Percentiles rank a stretch among this genome's conserved stretches.
phyloP scores from a whole-genome alignment of 768 basidiomycete genomes.

The Mycena olivaceomarginata region DNA sequence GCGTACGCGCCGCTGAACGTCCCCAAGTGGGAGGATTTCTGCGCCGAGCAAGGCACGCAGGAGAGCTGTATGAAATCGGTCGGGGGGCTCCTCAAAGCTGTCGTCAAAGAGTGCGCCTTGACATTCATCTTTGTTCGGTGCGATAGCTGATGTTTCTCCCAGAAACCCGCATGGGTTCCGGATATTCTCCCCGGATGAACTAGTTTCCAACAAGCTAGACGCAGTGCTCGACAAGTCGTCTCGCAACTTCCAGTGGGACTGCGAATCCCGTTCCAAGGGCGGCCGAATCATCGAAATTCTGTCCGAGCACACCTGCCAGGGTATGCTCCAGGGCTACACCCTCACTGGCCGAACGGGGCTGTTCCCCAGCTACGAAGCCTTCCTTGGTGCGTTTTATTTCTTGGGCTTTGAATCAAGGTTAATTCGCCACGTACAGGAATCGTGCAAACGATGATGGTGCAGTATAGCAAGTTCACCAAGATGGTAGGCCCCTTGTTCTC shows the following conservation, averaged over 20 bases:
- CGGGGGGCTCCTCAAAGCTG: conserved; percentile 74
- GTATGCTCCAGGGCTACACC: conserved; percentile 95
- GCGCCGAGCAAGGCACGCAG: conserved; percentile 71
- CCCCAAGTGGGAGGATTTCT: conserved; percentile 79
- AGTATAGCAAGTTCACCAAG: conserved; percentile 92
- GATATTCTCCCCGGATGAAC: conserved; percentile 94
- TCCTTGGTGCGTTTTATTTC: conserved; percentile 68
- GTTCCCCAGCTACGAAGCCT: conserved; percentile 95
- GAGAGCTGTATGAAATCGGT: conserved; percentile 88
- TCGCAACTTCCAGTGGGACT: conserved; percentile 93
- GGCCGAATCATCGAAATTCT: conserved; percentile 94
- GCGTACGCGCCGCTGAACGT: conserved; percentile 76
- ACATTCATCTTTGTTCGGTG: not conserved
- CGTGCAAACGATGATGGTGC: conserved; percentile 92
- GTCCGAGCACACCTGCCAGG: conserved; percentile 92
- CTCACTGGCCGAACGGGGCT: conserved; percentile 90
- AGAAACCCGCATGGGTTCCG: conserved; percentile 89
- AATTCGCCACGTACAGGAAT: conserved; percentile 63
- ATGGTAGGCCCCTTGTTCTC: conserved; percentile 68
- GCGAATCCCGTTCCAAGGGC: conserved; percentile 77
- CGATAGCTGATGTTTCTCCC: conserved; percentile 3
- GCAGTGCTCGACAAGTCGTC: conserved; percentile 81
- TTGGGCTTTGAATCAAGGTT: not conserved
- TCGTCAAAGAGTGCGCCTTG: conserved; percentile 69
- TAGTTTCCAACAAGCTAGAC: conserved; percentile 92